Percentiles rank a stretch among this genome's conserved stretches.
phyloP scores from a whole-genome alignment of 192 early-diverging fungal species.

The Rhizoclosmatium globosum region DNA sequence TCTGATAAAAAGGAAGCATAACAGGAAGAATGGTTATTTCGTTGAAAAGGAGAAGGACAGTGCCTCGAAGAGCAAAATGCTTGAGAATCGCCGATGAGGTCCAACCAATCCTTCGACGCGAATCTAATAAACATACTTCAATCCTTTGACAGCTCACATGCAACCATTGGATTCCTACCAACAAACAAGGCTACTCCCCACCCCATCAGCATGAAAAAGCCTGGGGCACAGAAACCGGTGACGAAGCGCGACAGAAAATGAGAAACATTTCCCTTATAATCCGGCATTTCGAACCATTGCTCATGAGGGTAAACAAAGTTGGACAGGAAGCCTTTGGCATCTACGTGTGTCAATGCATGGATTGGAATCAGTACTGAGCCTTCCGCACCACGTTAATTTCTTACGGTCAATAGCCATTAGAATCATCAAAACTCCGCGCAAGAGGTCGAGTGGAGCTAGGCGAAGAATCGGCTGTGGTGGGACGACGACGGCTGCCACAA shows the following conservation, averaged over 20 bases:
- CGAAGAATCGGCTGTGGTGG: too few species aligned
- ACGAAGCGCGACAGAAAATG: conserved; percentile 46
- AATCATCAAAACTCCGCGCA: conserved; percentile 26
- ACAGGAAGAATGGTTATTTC: conserved; percentile 26
- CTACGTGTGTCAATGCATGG: neutral
- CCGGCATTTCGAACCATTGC: conserved; percentile 53
- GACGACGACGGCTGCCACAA: too few species aligned
- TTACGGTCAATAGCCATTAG: conserved; percentile 31
- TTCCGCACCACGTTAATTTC: neutral
- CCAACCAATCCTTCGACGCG: conserved; percentile 44
- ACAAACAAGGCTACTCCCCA: conserved; percentile 47
- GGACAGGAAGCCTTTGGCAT: conserved; percentile 37
- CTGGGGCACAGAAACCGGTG: conserved; percentile 50
- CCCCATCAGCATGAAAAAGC: conserved; percentile 55
- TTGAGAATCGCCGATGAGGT: conserved; percentile 36
- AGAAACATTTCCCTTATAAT: conserved; percentile 38
- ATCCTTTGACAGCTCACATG: neutral
- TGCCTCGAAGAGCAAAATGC: conserved; percentile 48
- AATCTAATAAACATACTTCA: neutral
- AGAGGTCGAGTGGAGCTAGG: conserved; percentile 19
- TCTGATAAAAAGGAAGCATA: neutral
- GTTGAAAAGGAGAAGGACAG: conserved; percentile 42
- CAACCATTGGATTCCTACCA: neutral
- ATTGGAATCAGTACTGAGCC: neutral
- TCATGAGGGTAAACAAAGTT: conserved; percentile 43